Evolutionary conservation across 1,139 yeast species (phyloP).

Genomic region (Pneumocystis carinii): DNA sequence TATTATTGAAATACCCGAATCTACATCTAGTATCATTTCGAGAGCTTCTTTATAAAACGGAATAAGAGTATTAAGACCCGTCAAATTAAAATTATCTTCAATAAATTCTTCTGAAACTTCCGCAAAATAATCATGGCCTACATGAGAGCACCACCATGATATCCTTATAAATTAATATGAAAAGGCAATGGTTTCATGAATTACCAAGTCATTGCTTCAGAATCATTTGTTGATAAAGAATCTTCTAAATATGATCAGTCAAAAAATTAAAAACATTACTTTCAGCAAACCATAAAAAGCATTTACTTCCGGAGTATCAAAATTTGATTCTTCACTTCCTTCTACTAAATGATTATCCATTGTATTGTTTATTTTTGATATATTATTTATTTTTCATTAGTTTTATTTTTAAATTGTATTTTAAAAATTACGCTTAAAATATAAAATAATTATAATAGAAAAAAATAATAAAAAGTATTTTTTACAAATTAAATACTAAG

Average conservation of each 20-base stretch:
- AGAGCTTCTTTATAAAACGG: slow-evolving; percentile 87
- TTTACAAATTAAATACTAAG: no score
- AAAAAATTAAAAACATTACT: background rate
- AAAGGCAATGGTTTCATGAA: background rate
- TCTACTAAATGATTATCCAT: background rate
- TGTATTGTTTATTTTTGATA: background rate
- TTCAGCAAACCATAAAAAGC: background rate
- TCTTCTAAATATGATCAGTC: background rate
- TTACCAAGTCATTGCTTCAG: background rate
- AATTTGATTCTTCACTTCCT: background rate
- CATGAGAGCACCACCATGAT: slow-evolving; percentile 67
- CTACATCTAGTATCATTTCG: slow-evolving; percentile 78
- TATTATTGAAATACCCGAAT: slow-evolving; percentile 22
- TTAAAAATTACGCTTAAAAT: background rate
- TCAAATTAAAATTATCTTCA: slow-evolving; percentile 89
- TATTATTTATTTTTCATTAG: background rate
- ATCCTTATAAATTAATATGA: slow-evolving; percentile 40
- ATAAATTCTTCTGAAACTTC: slow-evolving; percentile 86
- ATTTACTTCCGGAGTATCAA: background rate
- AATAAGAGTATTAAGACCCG: slow-evolving; percentile 73
- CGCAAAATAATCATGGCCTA: slow-evolving; percentile 86
- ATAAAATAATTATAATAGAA: no score
- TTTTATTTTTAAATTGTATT: background rate
- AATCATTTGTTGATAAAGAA: background rate
- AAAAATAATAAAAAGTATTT: no score